Conservation (phyloP, 805 yeast species). For the Yarrowia porcina region DNA sequence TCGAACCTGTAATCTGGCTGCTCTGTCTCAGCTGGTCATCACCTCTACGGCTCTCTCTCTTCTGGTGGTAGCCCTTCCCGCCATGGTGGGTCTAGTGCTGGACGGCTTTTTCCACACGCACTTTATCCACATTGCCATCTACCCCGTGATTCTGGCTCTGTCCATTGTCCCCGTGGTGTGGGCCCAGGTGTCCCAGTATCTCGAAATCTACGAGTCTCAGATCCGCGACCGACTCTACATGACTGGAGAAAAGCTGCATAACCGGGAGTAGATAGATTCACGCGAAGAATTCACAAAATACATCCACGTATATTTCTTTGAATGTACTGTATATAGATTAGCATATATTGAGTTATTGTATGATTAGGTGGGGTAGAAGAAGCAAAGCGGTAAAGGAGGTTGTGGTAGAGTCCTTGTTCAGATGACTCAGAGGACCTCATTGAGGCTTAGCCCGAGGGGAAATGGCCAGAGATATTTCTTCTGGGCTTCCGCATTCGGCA, state of each 20-base stretch:
- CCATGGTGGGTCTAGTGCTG: not conserved
- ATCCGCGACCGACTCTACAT: constrained; percentile 39
- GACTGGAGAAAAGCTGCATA: constrained; percentile 39
- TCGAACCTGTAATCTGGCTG: not conserved
- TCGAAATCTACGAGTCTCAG: constrained; percentile 27
- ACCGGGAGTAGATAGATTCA: constrained; percentile 33
- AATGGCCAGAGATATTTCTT: not conserved
- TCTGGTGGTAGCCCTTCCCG: constrained; percentile 12
- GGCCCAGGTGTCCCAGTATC: not conserved
- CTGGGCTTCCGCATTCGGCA: not conserved
- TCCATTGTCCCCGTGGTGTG: not conserved
- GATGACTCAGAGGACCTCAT: too few species aligned
- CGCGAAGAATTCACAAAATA: too few species aligned
- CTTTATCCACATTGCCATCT: constrained; percentile 10
- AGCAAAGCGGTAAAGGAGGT: too few species aligned
- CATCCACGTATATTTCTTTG: not conserved
- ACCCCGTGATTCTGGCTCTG: constrained; percentile 27
- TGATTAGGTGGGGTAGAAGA: too few species aligned
- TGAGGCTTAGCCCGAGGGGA: too few species aligned
- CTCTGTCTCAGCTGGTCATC: not conserved
- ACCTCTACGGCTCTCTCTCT: not conserved
- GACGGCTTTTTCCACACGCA: constrained; percentile 1
- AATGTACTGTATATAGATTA: constrained; percentile 8
- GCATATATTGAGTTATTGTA: constrained; percentile 1
- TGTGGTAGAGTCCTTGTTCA: too few species aligned